These are phyloP conservation scores for Rugonectria rugulosa DNA, from an alignment of 2,329 filamentous ascomycete species.

Conservation along the genomic window DNA sequence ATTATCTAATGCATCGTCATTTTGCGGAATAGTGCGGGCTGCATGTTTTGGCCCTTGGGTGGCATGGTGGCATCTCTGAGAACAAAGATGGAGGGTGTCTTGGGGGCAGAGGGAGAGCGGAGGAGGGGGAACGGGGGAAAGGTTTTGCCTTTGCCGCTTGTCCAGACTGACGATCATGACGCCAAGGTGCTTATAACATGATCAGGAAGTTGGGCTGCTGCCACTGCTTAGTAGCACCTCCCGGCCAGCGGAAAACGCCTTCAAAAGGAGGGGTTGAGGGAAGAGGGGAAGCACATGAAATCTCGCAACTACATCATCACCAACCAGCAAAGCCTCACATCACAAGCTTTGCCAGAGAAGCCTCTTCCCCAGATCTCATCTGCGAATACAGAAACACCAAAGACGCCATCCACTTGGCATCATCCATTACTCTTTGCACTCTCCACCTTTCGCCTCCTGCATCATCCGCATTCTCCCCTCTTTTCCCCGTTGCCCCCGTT, in stretches of 20 bases:
- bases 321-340: neutral
- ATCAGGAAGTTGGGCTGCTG: constrained; percentile 8
- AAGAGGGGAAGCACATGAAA: neutral
- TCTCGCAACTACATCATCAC: constrained; percentile 18
- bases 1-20: constrained; percentile 20
- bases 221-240: neutral
- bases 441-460: constrained; percentile 19
- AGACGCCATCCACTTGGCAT: constrained; percentile 21
- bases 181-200: constrained; percentile 23
- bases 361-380: neutral
- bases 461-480: constrained; percentile 23
- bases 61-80: neutral
- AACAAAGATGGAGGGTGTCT: constrained; percentile 1
- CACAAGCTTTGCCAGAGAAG: neutral
- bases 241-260: constrained; percentile 1
- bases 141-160: constrained; percentile 13
- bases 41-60: constrained; percentile 9
- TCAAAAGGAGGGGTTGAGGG: constrained; percentile 12
- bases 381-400: constrained; percentile 1
- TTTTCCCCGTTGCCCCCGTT: constrained; percentile 16
- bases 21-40: constrained; percentile 21
- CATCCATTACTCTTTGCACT: constrained; percentile 15
- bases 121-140: neutral
- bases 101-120: too few species aligned
- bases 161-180: constrained; percentile 34